Evolutionary conservation across 1,139 yeast species (phyloP).

Genomic region (Scheffersomyces stambukii): DNA sequence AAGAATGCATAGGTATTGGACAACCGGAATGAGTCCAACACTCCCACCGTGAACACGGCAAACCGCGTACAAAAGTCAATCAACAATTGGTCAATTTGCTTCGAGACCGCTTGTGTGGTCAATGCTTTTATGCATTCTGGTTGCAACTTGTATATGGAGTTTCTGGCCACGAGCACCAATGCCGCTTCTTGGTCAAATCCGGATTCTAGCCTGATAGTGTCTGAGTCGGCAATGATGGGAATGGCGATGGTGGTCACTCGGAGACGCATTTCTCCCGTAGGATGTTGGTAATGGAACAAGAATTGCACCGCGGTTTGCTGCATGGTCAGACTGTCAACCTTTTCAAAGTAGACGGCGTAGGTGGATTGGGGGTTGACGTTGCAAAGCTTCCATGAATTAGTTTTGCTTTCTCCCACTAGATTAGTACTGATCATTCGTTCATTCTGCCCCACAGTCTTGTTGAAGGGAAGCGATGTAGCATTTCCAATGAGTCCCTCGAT

Average conservation of each 20-base stretch:
- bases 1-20: slow-evolving; percentile 73
- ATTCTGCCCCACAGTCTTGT: slow-evolving; percentile 16
- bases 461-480: slow-evolving; percentile 40
- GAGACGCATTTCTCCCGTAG: slow-evolving; percentile 40
- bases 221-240: slow-evolving; percentile 39
- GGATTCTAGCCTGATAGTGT: slow-evolving; percentile 31
- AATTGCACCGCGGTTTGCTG: slow-evolving; percentile 52
- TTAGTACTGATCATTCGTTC: slow-evolving; percentile 23
- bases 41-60: slow-evolving; percentile 82
- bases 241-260: slow-evolving; percentile 52
- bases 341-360: slow-evolving; percentile 55
- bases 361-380: slow-evolving; percentile 54
- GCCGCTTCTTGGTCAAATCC: slow-evolving; percentile 74
- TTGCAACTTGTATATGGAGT: slow-evolving; percentile 45
- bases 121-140: slow-evolving; percentile 12
- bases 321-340: slow-evolving; percentile 30
- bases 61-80: slow-evolving; percentile 83
- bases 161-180: slow-evolving; percentile 55
- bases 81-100: slow-evolving; percentile 84
- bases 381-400: slow-evolving; percentile 61
- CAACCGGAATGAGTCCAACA: slow-evolving; percentile 69
- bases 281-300: slow-evolving; percentile 70
- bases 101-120: slow-evolving; percentile 45
- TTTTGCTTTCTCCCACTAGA: slow-evolving; percentile 46
- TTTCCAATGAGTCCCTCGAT: slow-evolving; percentile 59